These are phyloP conservation scores for Ganoderma meredithae DNA, from an alignment of 1,284 basidiomycete species.

Conservation along the genomic window DNA sequence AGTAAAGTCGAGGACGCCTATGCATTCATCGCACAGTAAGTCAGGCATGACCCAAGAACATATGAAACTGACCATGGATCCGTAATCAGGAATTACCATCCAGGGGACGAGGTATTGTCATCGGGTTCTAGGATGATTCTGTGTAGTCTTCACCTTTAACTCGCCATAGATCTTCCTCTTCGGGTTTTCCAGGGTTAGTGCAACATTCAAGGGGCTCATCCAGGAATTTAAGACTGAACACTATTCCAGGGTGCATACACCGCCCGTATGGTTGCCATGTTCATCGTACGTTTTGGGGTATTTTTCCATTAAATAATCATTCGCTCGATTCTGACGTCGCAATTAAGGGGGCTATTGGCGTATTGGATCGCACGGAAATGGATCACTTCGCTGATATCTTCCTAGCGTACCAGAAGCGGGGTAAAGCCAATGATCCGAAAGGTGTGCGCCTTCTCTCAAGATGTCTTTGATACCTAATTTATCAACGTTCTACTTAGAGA, in stretches of 20 bases:
- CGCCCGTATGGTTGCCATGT: conserved; percentile 71
- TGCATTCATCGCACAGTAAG: conserved; percentile 77
- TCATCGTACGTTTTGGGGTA: conserved; percentile 56
- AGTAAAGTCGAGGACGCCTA: conserved; percentile 79
- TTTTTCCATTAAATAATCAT: background rate
- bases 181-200: conserved; percentile 70
- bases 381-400: conserved; percentile 72
- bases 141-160: background rate
- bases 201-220: background rate
- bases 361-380: conserved; percentile 72
- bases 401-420: conserved; percentile 63
- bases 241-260: conserved; percentile 70
- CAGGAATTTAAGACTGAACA: conserved; percentile 4
- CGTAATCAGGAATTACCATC: conserved; percentile 63
- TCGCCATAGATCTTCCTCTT: conserved; percentile 69
- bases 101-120: conserved; percentile 69
- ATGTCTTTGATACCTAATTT: background rate
- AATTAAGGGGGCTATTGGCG: conserved; percentile 53
- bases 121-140: background rate
- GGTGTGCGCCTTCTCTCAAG: conserved; percentile 44
- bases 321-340: background rate
- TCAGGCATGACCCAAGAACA: conserved; percentile 11
- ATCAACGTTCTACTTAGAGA: conserved; percentile 47
- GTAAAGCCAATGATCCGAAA: conserved; percentile 54
- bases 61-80: background rate